Base-by-base conservation (phyloP, 78 protist species). In the Pigoraptor vietnamica region DNA sequence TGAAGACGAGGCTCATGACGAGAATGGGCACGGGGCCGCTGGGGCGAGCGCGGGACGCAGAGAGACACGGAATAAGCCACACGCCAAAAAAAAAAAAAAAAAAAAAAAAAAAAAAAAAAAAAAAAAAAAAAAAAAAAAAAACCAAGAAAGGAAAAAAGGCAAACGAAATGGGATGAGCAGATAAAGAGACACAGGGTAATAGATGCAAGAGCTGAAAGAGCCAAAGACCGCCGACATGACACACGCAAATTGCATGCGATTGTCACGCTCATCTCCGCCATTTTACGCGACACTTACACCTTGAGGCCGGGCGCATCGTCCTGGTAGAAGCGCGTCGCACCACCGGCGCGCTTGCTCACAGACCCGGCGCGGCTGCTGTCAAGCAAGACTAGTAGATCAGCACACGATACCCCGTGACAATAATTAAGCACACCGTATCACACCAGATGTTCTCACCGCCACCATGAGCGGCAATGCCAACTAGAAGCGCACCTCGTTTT, bases 21-120 rank as follows among this genome's bases (percentile, higher is more conserved):
- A 92, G 90, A 23, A 92, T 90, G 38, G 90, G 90, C 89, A 87
- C 79, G 81, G 93, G 93, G 10, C 93, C 93, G 84, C 67, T 48
- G 67, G 6, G 6, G 6, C 29, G 6, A 21, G 67, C 67, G 29
- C 6, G 29, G 40, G 24, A 2, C 33, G 67, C 24, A 87, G 35
- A 36, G 36, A 23, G 36, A 14, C 87, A 19, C 6, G 36, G 23
- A 14, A 34, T 6, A 83, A 9, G 24, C 6, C 10, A 9, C 23
- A 19, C 33, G 36, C 6, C n/a, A n/a, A n/a, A n/a, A n/a, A n/a
- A n/a, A n/a, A n/a, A n/a, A n/a, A n/a, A n/a, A n/a, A n/a, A n/a
- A 83, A 34, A 34, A 83, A 83, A 34, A 19, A 34, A 34, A 23
- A 83, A 34, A 83, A 34, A 34, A 83, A 34, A 34, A 83, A 34